Conservation (phyloP, 2,329 filamentous ascomycete species). For the Pseudocercospora pini-densiflorae region DNA sequence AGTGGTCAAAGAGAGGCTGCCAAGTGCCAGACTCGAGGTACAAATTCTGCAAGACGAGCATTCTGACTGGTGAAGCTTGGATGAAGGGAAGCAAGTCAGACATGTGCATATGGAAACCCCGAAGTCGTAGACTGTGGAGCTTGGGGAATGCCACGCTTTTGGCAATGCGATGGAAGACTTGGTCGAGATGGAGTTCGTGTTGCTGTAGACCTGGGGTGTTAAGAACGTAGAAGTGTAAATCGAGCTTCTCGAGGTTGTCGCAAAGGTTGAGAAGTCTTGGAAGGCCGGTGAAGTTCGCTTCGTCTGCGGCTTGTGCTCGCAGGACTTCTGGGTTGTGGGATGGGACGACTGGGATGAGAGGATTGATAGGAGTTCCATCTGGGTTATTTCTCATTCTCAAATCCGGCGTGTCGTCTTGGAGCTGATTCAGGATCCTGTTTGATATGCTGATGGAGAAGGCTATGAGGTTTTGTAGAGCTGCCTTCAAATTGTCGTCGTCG, state of each 20-base stretch:
- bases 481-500: not conserved
- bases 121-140: conserved; percentile 6
- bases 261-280: conserved; percentile 12
- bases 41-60: conserved; percentile 13
- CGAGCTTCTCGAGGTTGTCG: conserved; percentile 15
- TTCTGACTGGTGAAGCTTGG: not conserved
- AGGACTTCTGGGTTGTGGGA: conserved; percentile 2
- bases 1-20: conserved; percentile 10
- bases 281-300: conserved; percentile 16
- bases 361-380: not conserved
- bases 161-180: not conserved
- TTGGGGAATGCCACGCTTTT: not conserved
- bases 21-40: conserved; percentile 10
- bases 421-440: not conserved
- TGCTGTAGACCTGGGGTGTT: not conserved
- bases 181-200: conserved; percentile 5
- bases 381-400: not conserved
- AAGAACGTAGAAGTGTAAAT: conserved; percentile 15
- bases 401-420: not conserved
- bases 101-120: conserved; percentile 11
- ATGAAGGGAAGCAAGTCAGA: conserved; percentile 5
- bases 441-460: conserved; percentile 10
- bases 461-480: conserved; percentile 2
- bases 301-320: conserved; percentile 13
- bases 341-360: not conserved